phyloP scores from a whole-genome alignment of 2,329 filamentous ascomycete species.

The Endothia cerciana region DNA sequence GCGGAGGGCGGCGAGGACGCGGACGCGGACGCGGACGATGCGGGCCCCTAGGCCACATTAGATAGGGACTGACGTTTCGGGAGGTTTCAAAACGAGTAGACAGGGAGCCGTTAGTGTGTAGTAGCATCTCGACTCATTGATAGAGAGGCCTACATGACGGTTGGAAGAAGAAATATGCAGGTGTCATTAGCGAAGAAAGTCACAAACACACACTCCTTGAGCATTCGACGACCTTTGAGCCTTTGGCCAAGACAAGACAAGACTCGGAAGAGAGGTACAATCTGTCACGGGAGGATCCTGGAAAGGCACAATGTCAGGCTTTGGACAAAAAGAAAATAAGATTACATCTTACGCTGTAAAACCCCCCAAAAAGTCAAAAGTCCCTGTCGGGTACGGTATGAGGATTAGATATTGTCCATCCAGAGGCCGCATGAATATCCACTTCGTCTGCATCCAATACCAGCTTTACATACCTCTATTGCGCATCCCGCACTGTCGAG shows the following conservation, averaged over 20 bases:
- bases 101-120: neutral
- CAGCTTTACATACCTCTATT: neutral
- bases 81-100: neutral
- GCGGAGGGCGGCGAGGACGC: constrained; percentile 42
- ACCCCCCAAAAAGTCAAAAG: too few species aligned
- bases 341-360: neutral
- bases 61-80: neutral
- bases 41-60: constrained; percentile 20
- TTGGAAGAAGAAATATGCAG: neutral
- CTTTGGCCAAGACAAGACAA: neutral
- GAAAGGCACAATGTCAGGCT: neutral
- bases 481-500: neutral
- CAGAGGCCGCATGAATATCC: neutral
- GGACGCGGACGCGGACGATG: constrained; percentile 31
- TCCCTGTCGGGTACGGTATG: neutral
- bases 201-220: too few species aligned
- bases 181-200: neutral
- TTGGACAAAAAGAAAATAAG: neutral
- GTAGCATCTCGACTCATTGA: neutral
- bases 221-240: too few species aligned
- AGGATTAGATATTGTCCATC: neutral
- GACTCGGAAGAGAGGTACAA: too few species aligned
- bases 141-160: neutral
- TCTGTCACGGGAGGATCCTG: neutral
- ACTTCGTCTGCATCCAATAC: neutral